Percentiles rank a stretch among this genome's conserved stretches.
These are phyloP conservation scores for Phytophthora megakarya DNA, from an alignment of 352 stramenopile genomes.

Conservation along the genomic window DNA sequence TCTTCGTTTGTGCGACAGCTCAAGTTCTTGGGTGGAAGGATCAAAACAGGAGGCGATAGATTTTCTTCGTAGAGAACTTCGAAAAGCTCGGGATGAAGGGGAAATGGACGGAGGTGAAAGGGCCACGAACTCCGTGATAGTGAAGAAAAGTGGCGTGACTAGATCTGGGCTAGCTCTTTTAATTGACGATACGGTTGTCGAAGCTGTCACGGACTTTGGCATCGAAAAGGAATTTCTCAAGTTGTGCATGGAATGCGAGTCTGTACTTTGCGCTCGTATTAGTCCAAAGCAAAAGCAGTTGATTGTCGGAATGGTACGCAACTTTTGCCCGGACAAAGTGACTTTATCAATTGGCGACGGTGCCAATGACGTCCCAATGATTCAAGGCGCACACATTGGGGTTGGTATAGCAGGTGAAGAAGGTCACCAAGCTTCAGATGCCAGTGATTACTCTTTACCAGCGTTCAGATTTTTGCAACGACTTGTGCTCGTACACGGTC, in stretches of 20 bases:
- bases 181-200: slow-evolving; percentile 54
- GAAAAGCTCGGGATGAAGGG: slow-evolving; percentile 8
- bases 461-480: slow-evolving; percentile 86
- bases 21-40: slow-evolving; percentile 26
- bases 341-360: slow-evolving; percentile 90
- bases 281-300: slow-evolving; percentile 97
- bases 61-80: slow-evolving; percentile 38
- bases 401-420: slow-evolving; percentile 68
- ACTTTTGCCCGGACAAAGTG: slow-evolving; percentile 48
- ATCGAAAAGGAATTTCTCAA: slow-evolving; percentile 55
- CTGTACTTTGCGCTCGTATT: slow-evolving; percentile 96
- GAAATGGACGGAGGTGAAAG: slow-evolving; percentile 6
- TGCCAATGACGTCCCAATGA: slow-evolving; percentile 94
- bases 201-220: slow-evolving; percentile 41
- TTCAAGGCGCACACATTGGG: slow-evolving; percentile 78
- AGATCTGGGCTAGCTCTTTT: slow-evolving; percentile 42
- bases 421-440: slow-evolving; percentile 86
- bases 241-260: slow-evolving; percentile 82
- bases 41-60: slow-evolving; percentile 31
- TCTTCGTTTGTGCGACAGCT: slow-evolving; percentile 44
- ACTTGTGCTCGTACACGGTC: slow-evolving; percentile 87
- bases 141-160: not conserved
- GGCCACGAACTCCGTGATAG: slow-evolving; percentile 3
- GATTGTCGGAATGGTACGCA: slow-evolving; percentile 93
- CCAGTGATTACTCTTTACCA: slow-evolving; percentile 90